A percentile compares a stretch with the other conserved stretches of the same genome.
Evolutionary conservation across 164 flowering plant genomes (phyloP).

Genomic region (Chimonanthus salicifolius): DNA sequence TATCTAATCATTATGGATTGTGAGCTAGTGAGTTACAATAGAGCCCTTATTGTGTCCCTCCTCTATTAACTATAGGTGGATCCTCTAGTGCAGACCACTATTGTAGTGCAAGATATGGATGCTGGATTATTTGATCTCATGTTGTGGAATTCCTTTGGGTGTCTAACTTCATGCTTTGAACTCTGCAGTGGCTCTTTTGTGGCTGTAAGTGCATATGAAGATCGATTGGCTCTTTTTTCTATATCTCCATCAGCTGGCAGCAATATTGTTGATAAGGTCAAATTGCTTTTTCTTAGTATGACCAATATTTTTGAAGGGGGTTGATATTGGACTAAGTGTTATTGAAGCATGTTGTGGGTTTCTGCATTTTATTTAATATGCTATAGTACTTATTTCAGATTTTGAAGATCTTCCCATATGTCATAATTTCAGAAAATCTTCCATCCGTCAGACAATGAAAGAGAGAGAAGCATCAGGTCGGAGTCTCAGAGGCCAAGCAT

Average conservation of each 20-base stretch:
- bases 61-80: not conserved
- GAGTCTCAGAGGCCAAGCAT: conserved; percentile 31
- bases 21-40: not conserved
- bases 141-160: not conserved
- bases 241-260: conserved; percentile 47
- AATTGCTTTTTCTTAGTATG: conserved; percentile 5
- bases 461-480: conserved; percentile 19
- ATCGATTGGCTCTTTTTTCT: conserved; percentile 64
- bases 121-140: not conserved
- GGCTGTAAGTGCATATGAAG: conserved; percentile 88
- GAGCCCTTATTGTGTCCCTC: not conserved
- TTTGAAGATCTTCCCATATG: conserved; percentile 17
- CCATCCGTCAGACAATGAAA: conserved; percentile 64
- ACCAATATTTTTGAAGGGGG: not conserved
- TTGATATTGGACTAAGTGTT: conserved; percentile 3
- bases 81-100: not conserved
- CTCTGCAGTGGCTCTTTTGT: conserved; percentile 66
- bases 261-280: conserved; percentile 72
- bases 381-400: conserved; percentile 7
- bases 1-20: not conserved
- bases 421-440: conserved; percentile 49
- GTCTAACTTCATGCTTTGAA: conserved; percentile 16
- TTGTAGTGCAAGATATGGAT: not conserved
- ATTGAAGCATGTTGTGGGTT: conserved; percentile 1
- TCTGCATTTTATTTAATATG: conserved; percentile 6